Evolutionary conservation across 208 protist species (phyloP).

Genomic region (Crithidia mellificae): DNA sequence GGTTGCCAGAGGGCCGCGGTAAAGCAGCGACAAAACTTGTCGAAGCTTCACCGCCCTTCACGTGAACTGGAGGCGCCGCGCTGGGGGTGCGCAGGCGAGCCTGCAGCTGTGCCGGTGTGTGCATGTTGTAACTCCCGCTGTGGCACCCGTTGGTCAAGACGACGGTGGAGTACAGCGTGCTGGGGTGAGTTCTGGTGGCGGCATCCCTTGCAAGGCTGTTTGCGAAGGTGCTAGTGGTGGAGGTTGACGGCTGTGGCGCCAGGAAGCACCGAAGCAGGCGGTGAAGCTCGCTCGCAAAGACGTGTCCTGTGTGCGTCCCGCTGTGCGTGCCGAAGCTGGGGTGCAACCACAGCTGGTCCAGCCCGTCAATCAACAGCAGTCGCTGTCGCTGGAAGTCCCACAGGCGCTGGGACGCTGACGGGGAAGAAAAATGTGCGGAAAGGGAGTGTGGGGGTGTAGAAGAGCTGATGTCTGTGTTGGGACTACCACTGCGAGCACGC

Average conservation of each 20-base stretch:
- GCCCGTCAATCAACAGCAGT: conserved; percentile 23
- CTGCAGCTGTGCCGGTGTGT: conserved; percentile 7
- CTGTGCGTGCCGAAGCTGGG: conserved; percentile 24
- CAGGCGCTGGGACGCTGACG: not conserved
- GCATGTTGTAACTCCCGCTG: not conserved
- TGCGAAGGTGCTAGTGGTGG: not conserved
- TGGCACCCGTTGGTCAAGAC: conserved; percentile 30
- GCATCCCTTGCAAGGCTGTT: not conserved
- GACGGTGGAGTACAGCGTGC: conserved; percentile 18
- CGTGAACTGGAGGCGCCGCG: too few relatives aligned
- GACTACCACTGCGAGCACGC: not conserved
- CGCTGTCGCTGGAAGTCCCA: conserved; percentile 29
- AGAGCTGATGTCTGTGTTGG: not conserved
- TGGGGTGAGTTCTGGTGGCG: too few relatives aligned
- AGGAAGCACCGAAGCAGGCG: conserved; percentile 38
- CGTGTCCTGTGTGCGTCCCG: conserved; percentile 36
- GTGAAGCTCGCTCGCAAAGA: conserved; percentile 45
- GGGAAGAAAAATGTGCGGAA: not conserved
- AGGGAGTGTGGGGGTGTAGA: not conserved
- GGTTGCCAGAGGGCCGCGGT: conserved; percentile 19
- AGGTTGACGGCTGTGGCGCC: conserved; percentile 2
- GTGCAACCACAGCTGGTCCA: conserved; percentile 31
- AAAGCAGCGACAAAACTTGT: not conserved
- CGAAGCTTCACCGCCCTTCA: too few relatives aligned
- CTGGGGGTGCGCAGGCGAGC: not conserved